These are phyloP conservation scores for Scenedesmus sp. DNA, from an alignment of 163 green algal species.

Conservation along the genomic window DNA sequence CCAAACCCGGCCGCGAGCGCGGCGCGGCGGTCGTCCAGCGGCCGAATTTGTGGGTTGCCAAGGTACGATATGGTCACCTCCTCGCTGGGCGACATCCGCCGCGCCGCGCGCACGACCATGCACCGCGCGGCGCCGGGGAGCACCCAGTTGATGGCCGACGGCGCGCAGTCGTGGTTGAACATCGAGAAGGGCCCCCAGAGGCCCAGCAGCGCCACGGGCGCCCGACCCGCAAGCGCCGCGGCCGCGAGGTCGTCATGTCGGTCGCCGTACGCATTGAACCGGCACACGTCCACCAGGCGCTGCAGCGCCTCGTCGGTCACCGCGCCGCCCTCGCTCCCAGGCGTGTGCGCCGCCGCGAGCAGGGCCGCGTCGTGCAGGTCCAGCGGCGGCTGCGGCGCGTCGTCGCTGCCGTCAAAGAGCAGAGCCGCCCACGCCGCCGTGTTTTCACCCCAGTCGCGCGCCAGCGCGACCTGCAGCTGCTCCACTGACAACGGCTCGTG, in stretches of 20 bases:
- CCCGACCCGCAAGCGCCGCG: background rate
- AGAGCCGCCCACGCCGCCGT: background rate
- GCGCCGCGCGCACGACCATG: background rate
- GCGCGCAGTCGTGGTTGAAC: slow-evolving; percentile 23
- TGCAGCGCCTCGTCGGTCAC: slow-evolving; percentile 5
- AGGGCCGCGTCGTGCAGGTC: no score
- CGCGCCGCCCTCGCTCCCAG: slow-evolving; percentile 11
- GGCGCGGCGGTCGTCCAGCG: slow-evolving; percentile 4
- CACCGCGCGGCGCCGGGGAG: slow-evolving; percentile 1
- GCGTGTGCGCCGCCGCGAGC: no score
- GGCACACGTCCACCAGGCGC: slow-evolving; percentile 35
- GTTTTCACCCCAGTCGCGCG: background rate
- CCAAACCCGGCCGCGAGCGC: slow-evolving; percentile 7
- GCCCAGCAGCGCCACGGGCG: background rate
- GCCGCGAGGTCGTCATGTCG: slow-evolving; percentile 11
- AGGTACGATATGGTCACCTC: slow-evolving; percentile 37
- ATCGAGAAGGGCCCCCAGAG: background rate
- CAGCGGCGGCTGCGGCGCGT: background rate
- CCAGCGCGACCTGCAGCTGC: slow-evolving; percentile 1
- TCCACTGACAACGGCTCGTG: background rate
- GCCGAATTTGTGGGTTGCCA: slow-evolving; percentile 24
- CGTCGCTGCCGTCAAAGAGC: slow-evolving; percentile 13
- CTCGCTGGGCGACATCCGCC: background rate
- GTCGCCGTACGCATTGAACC: slow-evolving; percentile 20
- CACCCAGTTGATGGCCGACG: slow-evolving; percentile 40